Base-by-base conservation (phyloP, 129 eudicot genomes). In the Arctium minus region DNA sequence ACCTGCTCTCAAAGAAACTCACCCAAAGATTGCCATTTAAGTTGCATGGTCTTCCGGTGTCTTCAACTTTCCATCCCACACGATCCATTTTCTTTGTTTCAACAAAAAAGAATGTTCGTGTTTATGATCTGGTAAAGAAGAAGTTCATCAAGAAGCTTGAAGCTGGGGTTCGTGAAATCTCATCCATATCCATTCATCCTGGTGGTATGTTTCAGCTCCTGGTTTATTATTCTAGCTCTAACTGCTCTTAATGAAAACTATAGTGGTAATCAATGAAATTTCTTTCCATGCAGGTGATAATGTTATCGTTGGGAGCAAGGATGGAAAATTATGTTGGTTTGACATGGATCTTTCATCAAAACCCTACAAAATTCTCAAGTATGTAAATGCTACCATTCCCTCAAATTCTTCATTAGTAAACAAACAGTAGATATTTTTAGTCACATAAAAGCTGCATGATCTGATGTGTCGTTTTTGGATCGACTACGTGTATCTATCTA, bases 271-370 rank as follows among this genome's bases (percentile, higher is more conserved):
- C 56, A 3, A 60, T 60, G 68, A 60, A 60, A 60, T 3, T 15
- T 22, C n/a, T 22, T 8, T 2, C 13, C 40, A 29, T 80, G 83
- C 89, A 96, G 99, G 99, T 79, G 99, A 96, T 86, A 96, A 96
- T 87, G 89, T 92, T 67, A 90, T 96, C 74, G 98, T 93, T 65
- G 99, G 99, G 10, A 96, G 96, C 85, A 91, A 77, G 81, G 98
- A 96, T 70, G 99, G 99, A 73, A 96, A 96, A 53, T 74, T 92
- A 79, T 89, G 96, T 81, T 96, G 99, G 99, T 93, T 96, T 93
- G 98, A 96, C 91, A 93, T 96, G 99, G 99, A 96, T 86, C 97
- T 93, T 75, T 90, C 97, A 72, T 91, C 98, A 79, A 88, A 88
- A 64, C 98, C 99, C 79, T 96, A 96, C 82, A 88, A 71, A 86